These are phyloP conservation scores for Peniophora sp. DNA, from an alignment of 1,284 basidiomycete species.

Conservation along the genomic window DNA sequence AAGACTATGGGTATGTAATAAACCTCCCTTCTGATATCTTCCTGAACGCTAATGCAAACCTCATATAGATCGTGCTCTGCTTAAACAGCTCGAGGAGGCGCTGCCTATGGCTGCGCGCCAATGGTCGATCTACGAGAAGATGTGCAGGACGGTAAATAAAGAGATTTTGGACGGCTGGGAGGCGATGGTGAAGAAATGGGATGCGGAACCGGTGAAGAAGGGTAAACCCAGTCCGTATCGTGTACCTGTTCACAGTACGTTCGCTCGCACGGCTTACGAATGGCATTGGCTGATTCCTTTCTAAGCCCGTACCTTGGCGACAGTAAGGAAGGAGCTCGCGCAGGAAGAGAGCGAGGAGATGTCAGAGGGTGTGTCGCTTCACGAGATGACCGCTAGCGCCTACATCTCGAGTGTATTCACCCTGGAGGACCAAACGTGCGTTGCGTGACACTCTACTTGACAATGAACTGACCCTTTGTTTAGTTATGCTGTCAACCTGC, in stretches of 20 bases:
- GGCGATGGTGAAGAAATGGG: constrained; percentile 9
- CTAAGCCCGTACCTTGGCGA: not conserved
- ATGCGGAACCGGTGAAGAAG: constrained; percentile 2
- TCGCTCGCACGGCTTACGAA: not conserved
- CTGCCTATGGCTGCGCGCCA: not conserved
- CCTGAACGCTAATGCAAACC: not conserved
- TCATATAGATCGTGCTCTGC: not conserved
- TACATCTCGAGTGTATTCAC: constrained; percentile 14
- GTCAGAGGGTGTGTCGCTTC: constrained; percentile 1
- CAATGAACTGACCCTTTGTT: too few relatives aligned
- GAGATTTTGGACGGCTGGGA: constrained; percentile 7
- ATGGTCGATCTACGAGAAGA: constrained; percentile 2
- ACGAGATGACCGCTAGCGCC: constrained; percentile 7
- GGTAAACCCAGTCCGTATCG: constrained; percentile 11
- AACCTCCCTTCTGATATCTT: too few relatives aligned
- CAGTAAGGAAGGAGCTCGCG: constrained; percentile 4
- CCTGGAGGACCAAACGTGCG: constrained; percentile 15
- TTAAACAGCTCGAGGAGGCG: constrained; percentile 2
- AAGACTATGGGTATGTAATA: constrained; percentile 6
- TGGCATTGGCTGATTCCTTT: not conserved
- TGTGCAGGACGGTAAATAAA: constrained; percentile 3
- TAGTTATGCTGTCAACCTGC: too few relatives aligned
- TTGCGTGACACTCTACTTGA: not conserved
- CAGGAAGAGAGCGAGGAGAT: constrained; percentile 6
- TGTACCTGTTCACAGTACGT: constrained; percentile 7